Evolutionary conservation across 164 flowering plant genomes (phyloP).

Genomic region (Magnolia kwangsiensis): DNA sequence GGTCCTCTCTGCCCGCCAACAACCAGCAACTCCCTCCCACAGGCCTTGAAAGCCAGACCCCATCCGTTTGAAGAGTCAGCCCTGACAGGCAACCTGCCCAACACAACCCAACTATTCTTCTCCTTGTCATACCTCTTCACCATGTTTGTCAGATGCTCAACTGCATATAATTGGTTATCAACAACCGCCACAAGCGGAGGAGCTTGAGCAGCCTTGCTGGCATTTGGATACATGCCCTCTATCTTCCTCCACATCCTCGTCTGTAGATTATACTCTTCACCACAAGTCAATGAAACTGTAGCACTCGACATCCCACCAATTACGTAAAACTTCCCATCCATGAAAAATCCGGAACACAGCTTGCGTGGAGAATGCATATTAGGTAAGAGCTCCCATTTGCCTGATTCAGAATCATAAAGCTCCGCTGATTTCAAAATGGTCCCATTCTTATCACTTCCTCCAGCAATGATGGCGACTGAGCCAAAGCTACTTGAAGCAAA

Average conservation of each 20-base stretch:
- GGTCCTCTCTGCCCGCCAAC: slow-evolving; percentile 36
- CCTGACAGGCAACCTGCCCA: slow-evolving; percentile 34
- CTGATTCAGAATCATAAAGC: slow-evolving; percentile 30
- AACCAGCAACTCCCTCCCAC: slow-evolving; percentile 32
- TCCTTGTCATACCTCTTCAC: slow-evolving; percentile 37
- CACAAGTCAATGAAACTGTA: slow-evolving; percentile 28
- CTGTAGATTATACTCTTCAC: slow-evolving; percentile 34
- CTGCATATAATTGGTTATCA: slow-evolving; percentile 35
- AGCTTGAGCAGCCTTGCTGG: slow-evolving; percentile 13
- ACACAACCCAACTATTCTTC: slow-evolving; percentile 27
- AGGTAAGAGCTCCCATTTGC: slow-evolving; percentile 29
- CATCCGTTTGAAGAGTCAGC: slow-evolving; percentile 38
- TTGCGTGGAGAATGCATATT: slow-evolving; percentile 35
- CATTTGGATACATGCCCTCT: slow-evolving; percentile 28
- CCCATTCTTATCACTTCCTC: slow-evolving; percentile 33
- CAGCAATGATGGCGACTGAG: slow-evolving; percentile 35
- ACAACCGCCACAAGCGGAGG: slow-evolving; percentile 44
- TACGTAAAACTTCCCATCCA: slow-evolving; percentile 42
- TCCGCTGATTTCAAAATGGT: slow-evolving; percentile 27
- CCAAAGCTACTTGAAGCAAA: slow-evolving; percentile 38
- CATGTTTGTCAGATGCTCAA: slow-evolving; percentile 34
- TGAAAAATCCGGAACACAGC: slow-evolving; percentile 36
- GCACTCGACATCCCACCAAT: slow-evolving; percentile 26
- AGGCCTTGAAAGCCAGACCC: slow-evolving; percentile 44
- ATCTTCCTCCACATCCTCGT: slow-evolving; percentile 36